phyloP scores from a whole-genome alignment of 2,329 filamentous ascomycete genomes.

The Cordyceps tenuipes region DNA sequence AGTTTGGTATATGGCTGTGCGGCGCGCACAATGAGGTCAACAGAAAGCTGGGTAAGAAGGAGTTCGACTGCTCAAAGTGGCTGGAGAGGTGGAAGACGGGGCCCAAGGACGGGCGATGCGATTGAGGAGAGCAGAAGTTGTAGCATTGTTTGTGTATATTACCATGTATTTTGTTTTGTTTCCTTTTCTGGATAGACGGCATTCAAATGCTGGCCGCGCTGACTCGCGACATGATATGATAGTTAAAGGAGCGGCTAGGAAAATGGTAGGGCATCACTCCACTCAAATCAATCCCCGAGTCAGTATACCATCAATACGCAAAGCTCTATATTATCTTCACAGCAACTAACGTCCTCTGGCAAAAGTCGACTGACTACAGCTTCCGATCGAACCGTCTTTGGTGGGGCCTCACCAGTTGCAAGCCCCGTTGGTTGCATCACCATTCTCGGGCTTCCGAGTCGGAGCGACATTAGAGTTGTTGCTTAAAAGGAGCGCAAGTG shows the following conservation, averaged over 20 bases:
- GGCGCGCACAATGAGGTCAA: conserved; percentile 85
- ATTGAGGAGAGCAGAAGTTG: conserved; percentile 24
- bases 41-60: conserved; percentile 78
- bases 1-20: conserved; percentile 77
- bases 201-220: not conserved
- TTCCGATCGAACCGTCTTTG: conserved; percentile 1
- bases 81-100: conserved; percentile 92
- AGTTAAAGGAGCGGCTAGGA: not conserved
- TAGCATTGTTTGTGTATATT: not conserved
- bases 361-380: not conserved
- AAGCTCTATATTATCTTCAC: not conserved
- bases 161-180: not conserved
- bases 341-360: not conserved
- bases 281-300: not conserved
- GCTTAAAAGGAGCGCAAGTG: not conserved
- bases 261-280: not conserved
- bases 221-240: not conserved
- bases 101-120: conserved; percentile 63
- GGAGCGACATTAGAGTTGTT: not conserved
- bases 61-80: conserved; percentile 86
- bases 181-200: not conserved
- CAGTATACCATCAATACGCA: not conserved
- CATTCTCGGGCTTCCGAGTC: not conserved
- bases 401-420: not conserved
- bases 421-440: conserved; percentile 2